Evolutionary conservation across 768 basidiomycete species (phyloP).

Genomic region (Sutorius australiensis): DNA sequence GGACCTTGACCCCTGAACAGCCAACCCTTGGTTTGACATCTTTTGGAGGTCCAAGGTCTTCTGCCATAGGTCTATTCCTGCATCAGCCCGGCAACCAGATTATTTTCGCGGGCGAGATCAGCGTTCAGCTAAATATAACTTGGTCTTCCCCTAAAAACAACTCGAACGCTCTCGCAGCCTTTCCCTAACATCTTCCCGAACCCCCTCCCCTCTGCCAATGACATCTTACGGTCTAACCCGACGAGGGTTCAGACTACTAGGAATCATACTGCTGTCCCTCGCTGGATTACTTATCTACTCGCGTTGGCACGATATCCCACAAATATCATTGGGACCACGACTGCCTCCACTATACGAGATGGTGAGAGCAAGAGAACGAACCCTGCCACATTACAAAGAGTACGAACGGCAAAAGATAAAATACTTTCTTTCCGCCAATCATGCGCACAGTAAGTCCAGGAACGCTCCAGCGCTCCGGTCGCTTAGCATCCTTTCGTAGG

Average conservation of each 20-base stretch:
- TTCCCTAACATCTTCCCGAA: not conserved
- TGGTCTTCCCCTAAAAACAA: constrained; percentile 2
- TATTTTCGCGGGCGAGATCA: not conserved
- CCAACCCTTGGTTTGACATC: not conserved
- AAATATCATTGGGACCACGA: not conserved
- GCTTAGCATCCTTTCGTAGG: constrained; percentile 19
- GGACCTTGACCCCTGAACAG: not conserved
- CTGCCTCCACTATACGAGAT: constrained; percentile 42
- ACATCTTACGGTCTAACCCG: constrained; percentile 19
- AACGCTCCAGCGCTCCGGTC: not conserved
- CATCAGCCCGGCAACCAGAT: not conserved
- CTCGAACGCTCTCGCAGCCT: not conserved
- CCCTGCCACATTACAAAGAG: constrained; percentile 39
- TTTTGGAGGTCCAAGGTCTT: not conserved
- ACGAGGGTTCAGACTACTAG: constrained; percentile 21
- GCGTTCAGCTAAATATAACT: not conserved
- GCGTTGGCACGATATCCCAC: constrained; percentile 3
- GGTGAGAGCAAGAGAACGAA: constrained; percentile 37
- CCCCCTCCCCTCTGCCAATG: constrained; percentile 13
- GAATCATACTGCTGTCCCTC: constrained; percentile 3
- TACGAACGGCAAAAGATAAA: constrained; percentile 34
- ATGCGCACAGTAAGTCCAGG: constrained; percentile 35
- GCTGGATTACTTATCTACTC: constrained; percentile 15
- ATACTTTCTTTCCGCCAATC: constrained; percentile 48
- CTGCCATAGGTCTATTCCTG: not conserved